A percentile compares a stretch with the other conserved stretches of the same genome.
Conservation (phyloP, 2,329 filamentous ascomycete species). For the Tolypocladium tropicale region DNA sequence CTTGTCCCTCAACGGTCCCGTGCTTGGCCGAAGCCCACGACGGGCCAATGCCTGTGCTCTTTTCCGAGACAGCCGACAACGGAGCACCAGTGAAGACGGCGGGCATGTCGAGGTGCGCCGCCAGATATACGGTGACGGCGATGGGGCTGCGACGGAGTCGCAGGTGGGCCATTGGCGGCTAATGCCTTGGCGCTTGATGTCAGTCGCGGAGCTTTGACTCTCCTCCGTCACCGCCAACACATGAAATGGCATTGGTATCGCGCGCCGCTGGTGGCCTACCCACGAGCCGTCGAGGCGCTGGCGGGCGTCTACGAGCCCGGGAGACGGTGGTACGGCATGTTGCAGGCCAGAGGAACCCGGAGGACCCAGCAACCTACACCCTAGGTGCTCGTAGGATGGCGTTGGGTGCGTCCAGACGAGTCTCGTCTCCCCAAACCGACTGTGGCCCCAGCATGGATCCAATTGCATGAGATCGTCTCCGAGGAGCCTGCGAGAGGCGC, state of each 20-base stretch:
- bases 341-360: background rate
- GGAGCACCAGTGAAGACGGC: background rate
- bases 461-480: background rate
- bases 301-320: background rate
- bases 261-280: background rate
- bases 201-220: background rate
- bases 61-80: background rate
- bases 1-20: background rate
- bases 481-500: constrained; percentile 10
- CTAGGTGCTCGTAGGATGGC: no score
- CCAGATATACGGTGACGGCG: background rate
- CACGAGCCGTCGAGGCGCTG: background rate
- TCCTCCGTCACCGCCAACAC: no score
- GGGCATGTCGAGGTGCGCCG: background rate
- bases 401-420: background rate
- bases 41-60: background rate
- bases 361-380: no score
- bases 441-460: background rate
- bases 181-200: background rate
- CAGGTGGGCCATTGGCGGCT: background rate
- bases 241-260: no score
- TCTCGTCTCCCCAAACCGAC: background rate
- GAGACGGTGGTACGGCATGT: background rate
- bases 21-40: no score
- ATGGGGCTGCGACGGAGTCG: background rate